Conservation (phyloP, 129 eudicot species). For the Flaveria sonorensis region DNA sequence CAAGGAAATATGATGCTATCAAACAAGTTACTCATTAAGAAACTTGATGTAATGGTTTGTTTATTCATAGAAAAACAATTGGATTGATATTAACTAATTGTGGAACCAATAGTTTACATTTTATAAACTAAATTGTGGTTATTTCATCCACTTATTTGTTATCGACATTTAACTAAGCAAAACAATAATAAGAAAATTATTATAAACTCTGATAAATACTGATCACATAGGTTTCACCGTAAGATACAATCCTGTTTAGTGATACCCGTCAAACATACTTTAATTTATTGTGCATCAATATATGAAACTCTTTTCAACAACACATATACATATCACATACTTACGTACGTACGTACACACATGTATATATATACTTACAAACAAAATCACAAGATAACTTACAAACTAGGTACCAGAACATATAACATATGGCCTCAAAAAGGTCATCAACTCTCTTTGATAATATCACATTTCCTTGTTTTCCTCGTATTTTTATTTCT, state of each 20-base stretch:
- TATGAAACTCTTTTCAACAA: not conserved
- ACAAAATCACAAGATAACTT: not conserved
- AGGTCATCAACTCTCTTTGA: constrained; percentile 10
- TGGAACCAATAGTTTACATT: not conserved
- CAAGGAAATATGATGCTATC: too few species aligned
- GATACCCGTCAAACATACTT: not conserved
- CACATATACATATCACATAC: not conserved
- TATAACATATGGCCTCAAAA: constrained; percentile 13
- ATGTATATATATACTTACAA: not conserved
- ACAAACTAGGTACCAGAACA: not conserved
- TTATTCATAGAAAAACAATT: too few species aligned
- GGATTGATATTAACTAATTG: not conserved
- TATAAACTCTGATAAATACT: not conserved
- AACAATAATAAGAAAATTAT: too few species aligned
- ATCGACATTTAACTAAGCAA: too few species aligned
- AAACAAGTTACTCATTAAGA: too few species aligned
- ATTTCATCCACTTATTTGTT: not conserved
- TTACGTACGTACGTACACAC: not conserved
- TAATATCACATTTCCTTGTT: not conserved
- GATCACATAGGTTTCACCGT: constrained; percentile 11
- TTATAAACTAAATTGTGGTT: not conserved
- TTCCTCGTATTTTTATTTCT: not conserved
- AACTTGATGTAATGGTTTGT: too few species aligned
- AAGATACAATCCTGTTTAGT: not conserved
- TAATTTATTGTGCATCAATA: not conserved